Percentiles rank a stretch among this genome's conserved stretches.
Conservation (phyloP, 2,329 filamentous ascomycete species). For the Cladobotryum mycophilum region DNA sequence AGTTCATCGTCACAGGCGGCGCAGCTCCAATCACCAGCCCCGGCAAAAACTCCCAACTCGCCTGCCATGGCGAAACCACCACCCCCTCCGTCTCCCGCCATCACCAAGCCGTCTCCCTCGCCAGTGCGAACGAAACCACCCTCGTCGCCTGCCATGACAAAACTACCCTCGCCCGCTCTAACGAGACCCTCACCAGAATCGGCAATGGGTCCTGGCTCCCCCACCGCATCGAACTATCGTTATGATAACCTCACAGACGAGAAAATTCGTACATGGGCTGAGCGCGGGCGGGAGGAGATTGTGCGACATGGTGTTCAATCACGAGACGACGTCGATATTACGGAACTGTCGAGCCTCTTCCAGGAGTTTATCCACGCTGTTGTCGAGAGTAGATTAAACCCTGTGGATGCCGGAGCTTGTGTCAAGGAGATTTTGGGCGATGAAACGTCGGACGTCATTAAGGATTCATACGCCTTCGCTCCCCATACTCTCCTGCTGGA, state of each 20-base stretch:
- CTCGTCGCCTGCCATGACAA: slow-evolving; percentile 14
- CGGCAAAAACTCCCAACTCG: slow-evolving; percentile 14
- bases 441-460: slow-evolving; percentile 43
- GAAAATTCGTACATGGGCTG: slow-evolving; percentile 60
- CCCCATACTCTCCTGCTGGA: slow-evolving; percentile 72
- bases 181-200: slow-evolving; percentile 16
- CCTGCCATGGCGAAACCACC: slow-evolving; percentile 14
- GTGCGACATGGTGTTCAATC: slow-evolving; percentile 59
- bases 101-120: slow-evolving; percentile 15
- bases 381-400: slow-evolving; percentile 60
- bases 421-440: slow-evolving; percentile 68
- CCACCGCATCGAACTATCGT: slow-evolving; percentile 48
- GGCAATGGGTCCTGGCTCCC: slow-evolving; percentile 23
- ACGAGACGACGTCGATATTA: slow-evolving; percentile 59
- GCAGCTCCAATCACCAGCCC: slow-evolving; percentile 16
- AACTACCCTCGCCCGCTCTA: slow-evolving; percentile 15
- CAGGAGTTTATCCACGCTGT: slow-evolving; percentile 79
- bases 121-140: slow-evolving; percentile 15
- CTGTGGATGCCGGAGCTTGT: slow-evolving; percentile 62
- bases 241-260: slow-evolving; percentile 73
- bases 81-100: slow-evolving; percentile 18
- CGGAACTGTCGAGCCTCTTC: slow-evolving; percentile 65
- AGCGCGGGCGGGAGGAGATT: slow-evolving; percentile 59
- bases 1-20: slow-evolving; percentile 16
- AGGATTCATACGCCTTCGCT: slow-evolving; percentile 50